Evolutionary conservation across 1,284 basidiomycete species (phyloP).

Genomic region (Trametes sp.): DNA sequence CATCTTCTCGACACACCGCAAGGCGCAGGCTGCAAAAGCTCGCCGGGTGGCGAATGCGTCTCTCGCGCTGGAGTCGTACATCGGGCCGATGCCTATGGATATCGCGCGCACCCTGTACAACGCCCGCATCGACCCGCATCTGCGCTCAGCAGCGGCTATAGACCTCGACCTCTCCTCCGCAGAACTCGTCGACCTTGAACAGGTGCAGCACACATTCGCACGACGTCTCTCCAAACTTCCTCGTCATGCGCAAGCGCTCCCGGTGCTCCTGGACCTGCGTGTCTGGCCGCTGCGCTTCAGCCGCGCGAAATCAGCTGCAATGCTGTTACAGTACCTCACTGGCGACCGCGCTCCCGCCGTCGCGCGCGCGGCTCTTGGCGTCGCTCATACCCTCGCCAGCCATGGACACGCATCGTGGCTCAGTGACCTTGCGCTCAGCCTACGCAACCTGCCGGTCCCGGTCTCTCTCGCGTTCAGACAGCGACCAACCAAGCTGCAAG

Average conservation of each 20-base stretch:
- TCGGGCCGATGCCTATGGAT: conserved; percentile 1
- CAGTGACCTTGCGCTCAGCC: not conserved
- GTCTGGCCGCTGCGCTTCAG: too few relatives aligned
- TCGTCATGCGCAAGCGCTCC: too few relatives aligned
- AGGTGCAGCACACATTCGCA: not conserved
- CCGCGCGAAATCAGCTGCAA: too few relatives aligned
- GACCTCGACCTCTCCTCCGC: not conserved
- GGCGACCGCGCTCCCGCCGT: too few relatives aligned
- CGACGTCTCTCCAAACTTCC: not conserved
- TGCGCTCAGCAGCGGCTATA: not conserved
- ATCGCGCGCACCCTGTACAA: too few relatives aligned
- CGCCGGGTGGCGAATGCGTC: not conserved
- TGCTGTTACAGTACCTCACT: too few relatives aligned
- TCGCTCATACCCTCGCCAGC: not conserved
- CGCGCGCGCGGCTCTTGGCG: too few relatives aligned
- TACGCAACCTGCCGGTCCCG: too few relatives aligned
- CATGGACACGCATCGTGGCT: not conserved
- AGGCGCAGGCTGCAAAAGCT: not conserved
- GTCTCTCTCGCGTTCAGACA: too few relatives aligned
- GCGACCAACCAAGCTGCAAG: too few relatives aligned
- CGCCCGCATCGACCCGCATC: too few relatives aligned
- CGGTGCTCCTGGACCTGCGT: too few relatives aligned
- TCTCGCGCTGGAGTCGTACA: not conserved
- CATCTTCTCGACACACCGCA: not conserved
- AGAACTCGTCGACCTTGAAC: not conserved